Conservation (phyloP, 2,329 filamentous ascomycete species). For the Ophiostoma tasmaniense region DNA sequence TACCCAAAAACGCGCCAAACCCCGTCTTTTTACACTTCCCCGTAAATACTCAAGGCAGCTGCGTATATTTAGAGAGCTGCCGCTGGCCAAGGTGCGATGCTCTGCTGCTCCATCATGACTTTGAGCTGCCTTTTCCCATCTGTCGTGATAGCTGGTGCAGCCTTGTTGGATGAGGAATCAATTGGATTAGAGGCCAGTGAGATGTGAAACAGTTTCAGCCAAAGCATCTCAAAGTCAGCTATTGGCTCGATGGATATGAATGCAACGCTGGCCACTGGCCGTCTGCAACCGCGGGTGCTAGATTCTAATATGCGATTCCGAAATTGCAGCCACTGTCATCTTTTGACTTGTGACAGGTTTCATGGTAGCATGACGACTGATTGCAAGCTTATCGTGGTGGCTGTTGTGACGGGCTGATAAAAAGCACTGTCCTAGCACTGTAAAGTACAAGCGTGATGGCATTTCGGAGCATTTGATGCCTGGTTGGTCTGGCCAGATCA, state of each 20-base stretch:
- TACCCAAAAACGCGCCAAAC: background rate
- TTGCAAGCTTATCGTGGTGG: no score
- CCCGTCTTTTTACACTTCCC: background rate
- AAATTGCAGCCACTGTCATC: background rate
- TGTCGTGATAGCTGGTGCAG: background rate
- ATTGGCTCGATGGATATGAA: background rate
- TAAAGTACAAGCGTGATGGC: background rate
- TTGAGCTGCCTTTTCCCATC: background rate
- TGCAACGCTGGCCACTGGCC: background rate
- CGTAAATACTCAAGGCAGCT: background rate
- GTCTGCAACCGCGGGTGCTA: background rate
- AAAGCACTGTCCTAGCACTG: constrained; percentile 3
- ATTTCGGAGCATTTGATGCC: background rate
- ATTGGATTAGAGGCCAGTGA: background rate
- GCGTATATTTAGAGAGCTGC: background rate
- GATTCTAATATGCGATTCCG: background rate
- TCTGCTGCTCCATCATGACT: background rate
- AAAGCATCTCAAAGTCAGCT: background rate
- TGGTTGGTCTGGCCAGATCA: background rate
- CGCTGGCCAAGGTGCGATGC: background rate
- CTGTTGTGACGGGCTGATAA: no score
- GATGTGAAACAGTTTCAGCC: background rate
- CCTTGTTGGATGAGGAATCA: background rate
- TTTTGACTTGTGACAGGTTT: background rate
- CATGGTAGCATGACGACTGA: no score